Conservation (phyloP, 768 basidiomycete genomes). For the Hemileccinum impolitum region DNA sequence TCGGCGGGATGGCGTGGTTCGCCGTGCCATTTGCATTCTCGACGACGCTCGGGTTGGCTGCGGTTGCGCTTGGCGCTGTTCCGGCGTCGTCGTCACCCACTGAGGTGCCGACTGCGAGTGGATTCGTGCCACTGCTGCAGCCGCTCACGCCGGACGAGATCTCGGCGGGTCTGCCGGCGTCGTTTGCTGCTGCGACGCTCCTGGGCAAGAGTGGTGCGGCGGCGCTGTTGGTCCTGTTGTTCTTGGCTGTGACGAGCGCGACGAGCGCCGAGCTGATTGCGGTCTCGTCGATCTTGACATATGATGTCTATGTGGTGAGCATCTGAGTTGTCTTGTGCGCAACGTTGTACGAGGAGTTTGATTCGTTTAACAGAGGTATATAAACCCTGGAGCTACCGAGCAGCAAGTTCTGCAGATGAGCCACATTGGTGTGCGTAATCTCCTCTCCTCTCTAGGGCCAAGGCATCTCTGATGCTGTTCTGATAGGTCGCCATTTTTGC, state of each 20-base stretch:
- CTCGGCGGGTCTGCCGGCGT: conserved; percentile 83
- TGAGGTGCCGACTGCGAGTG: conserved; percentile 48
- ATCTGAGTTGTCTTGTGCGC: background rate
- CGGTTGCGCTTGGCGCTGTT: conserved; percentile 68
- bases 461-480: background rate
- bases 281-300: conserved; percentile 78
- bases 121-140: conserved; percentile 38
- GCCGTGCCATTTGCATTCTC: conserved; percentile 85
- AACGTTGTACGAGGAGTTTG: background rate
- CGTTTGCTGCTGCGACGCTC: conserved; percentile 79
- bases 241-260: conserved; percentile 83
- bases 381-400: conserved; percentile 81
- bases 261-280: conserved; percentile 91
- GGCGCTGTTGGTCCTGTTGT: conserved; percentile 75
- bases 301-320: conserved; percentile 76
- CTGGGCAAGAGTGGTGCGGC: conserved; percentile 78
- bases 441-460: background rate
- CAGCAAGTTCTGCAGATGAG: conserved; percentile 65
- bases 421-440: conserved; percentile 53
- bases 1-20: conserved; percentile 92
- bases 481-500: conserved; percentile 64
- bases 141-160: conserved; percentile 59
- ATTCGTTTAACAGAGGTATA: conserved; percentile 49
- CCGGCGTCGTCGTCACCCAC: conserved; percentile 26
- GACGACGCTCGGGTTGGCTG: conserved; percentile 83